phyloP scores from a whole-genome alignment of 2,329 filamentous ascomycete species.

The Colletotrichum musae region DNA sequence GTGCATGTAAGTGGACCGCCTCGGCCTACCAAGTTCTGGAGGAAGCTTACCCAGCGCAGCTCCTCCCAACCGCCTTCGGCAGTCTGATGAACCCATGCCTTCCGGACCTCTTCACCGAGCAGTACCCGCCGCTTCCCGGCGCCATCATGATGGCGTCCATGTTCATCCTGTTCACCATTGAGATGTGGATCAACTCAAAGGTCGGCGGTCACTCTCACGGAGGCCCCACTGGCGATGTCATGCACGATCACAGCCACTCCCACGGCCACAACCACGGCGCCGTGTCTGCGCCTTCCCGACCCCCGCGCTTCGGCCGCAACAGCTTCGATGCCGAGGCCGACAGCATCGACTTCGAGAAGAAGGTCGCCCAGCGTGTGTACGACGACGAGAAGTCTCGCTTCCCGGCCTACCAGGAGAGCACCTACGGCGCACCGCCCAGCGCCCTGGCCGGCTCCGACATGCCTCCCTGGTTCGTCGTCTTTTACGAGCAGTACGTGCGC shows the following conservation, averaged over 20 bases:
- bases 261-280: conserved; percentile 19
- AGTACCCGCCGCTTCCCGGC: conserved; percentile 74
- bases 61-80: conserved; percentile 73
- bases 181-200: conserved; percentile 73
- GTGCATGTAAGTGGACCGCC: conserved; percentile 71
- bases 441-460: conserved; percentile 60
- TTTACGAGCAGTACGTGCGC: conserved; percentile 74
- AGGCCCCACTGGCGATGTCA: conserved; percentile 62
- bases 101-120: conserved; percentile 70
- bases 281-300: conserved; percentile 48
- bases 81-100: conserved; percentile 68
- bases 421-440: conserved; percentile 44
- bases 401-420: conserved; percentile 42
- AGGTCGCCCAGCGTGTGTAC: conserved; percentile 56
- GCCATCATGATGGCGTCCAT: conserved; percentile 77
- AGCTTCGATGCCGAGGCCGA: conserved; percentile 53
- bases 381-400: conserved; percentile 53
- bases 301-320: conserved; percentile 48
- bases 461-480: conserved; percentile 74
- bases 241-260: conserved; percentile 28
- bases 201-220: conserved; percentile 72
- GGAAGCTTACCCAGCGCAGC: conserved; percentile 46
- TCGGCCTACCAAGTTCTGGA: fast-evolving
- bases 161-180: conserved; percentile 73
- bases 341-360: conserved; percentile 56